phyloP scores from a whole-genome alignment of 2,329 filamentous ascomycete species.

The Lasiodiplodia hormozganensis region DNA sequence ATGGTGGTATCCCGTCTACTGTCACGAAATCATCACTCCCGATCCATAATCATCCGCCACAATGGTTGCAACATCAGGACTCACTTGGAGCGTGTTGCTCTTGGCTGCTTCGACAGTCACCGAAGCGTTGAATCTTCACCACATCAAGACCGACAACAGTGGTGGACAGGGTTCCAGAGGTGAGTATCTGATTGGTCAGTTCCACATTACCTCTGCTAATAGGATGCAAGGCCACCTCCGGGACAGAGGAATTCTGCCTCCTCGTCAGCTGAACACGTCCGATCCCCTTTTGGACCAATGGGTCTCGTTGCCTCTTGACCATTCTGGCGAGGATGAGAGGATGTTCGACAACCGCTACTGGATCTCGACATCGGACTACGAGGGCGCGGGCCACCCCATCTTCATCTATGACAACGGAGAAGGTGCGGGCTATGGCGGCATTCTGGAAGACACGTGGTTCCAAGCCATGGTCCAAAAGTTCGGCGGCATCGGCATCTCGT shows the following conservation, averaged over 20 bases:
- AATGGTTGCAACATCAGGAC: neutral
- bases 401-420: slow-evolving; percentile 49
- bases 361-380: slow-evolving; percentile 43
- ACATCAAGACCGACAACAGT: neutral
- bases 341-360: slow-evolving; percentile 48
- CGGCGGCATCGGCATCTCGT: slow-evolving; percentile 44
- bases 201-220: neutral
- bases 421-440: slow-evolving; percentile 36
- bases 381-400: slow-evolving; percentile 43
- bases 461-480: slow-evolving; percentile 8
- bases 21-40: neutral
- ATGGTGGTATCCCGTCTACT: neutral
- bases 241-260: neutral
- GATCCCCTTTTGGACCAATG: neutral
- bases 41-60: neutral
- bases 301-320: slow-evolving; percentile 45
- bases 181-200: neutral
- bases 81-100: neutral
- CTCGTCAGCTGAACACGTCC: neutral
- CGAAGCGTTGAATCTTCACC: neutral
- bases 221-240: neutral
- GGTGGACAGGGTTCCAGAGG: neutral
- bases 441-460: slow-evolving; percentile 5
- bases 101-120: neutral
- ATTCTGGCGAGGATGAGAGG: slow-evolving; percentile 42